Evolutionary conservation across 352 stramenopile species (phyloP).

Genomic region (Globisporangium alternatum): DNA sequence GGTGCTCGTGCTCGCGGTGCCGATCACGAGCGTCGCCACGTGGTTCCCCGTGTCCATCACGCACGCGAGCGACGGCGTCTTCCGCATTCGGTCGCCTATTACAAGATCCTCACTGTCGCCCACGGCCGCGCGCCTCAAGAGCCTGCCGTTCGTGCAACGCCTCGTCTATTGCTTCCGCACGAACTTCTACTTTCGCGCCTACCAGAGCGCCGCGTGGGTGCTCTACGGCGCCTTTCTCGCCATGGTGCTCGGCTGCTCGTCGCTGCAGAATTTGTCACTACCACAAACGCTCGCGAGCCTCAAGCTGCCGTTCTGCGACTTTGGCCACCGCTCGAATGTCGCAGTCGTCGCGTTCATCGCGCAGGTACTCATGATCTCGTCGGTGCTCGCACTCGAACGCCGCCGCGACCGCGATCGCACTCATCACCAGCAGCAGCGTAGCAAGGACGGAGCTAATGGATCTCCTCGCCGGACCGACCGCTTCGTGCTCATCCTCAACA

Average conservation of each 20-base stretch:
- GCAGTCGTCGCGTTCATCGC: slow-evolving; percentile 67
- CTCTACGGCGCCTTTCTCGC: slow-evolving; percentile 56
- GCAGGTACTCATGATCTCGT: slow-evolving; percentile 78
- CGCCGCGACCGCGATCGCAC: slow-evolving; percentile 29
- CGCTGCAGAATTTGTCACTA: slow-evolving; percentile 13
- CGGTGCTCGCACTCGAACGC: slow-evolving; percentile 60
- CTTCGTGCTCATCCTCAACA: slow-evolving; percentile 74
- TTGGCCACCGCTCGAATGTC: slow-evolving; percentile 48
- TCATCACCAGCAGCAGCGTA: not conserved
- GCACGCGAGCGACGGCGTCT: slow-evolving; percentile 17
- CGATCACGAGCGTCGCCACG: slow-evolving; percentile 53
- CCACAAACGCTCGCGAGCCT: not conserved
- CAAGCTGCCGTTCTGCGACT: slow-evolving; percentile 34
- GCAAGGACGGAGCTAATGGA: not conserved
- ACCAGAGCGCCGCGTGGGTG: slow-evolving; percentile 58
- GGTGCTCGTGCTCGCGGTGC: slow-evolving; percentile 43
- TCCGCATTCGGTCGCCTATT: slow-evolving; percentile 35
- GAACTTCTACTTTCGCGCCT: slow-evolving; percentile 67
- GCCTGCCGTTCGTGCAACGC: slow-evolving; percentile 12
- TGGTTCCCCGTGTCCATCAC: slow-evolving; percentile 59
- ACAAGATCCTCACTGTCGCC: slow-evolving; percentile 22
- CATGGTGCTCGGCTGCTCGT: slow-evolving; percentile 35
- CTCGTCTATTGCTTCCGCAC: slow-evolving; percentile 26
- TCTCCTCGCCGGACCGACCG: slow-evolving; percentile 22
- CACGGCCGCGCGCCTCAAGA: slow-evolving; percentile 22